A percentile compares a stretch with the other conserved stretches of the same genome.
Evolutionary conservation across 768 basidiomycete genomes (phyloP).

Genomic region (Tulasnella sp.): DNA sequence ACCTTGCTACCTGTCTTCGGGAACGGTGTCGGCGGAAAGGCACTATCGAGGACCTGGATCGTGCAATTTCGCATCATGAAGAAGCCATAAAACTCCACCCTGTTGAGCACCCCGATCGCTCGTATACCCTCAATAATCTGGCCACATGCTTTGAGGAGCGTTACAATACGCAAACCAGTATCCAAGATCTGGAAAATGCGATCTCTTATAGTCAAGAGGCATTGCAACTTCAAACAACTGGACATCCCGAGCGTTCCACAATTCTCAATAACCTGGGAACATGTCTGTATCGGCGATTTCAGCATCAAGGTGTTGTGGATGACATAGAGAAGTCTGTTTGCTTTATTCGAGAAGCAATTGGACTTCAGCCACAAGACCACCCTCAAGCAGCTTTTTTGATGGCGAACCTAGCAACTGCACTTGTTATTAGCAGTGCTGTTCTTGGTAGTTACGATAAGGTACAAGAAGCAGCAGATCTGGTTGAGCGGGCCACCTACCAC

Average conservation of each 20-base stretch:
- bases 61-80: background rate
- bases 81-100: background rate
- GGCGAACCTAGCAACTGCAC: too few relatives aligned
- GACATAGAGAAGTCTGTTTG: background rate
- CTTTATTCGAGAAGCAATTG: too few relatives aligned
- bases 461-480: too few relatives aligned
- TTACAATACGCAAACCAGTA: background rate
- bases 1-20: background rate
- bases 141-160: background rate
- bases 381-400: too few relatives aligned
- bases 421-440: too few relatives aligned
- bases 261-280: background rate
- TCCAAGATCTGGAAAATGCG: background rate
- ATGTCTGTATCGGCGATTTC: background rate
- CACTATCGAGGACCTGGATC: background rate
- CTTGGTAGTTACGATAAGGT: too few relatives aligned
- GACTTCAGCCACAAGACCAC: too few relatives aligned
- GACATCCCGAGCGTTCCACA: background rate
- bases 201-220: background rate
- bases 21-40: background rate
- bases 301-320: background rate
- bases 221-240: background rate
- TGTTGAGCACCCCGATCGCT: background rate
- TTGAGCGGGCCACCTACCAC: too few relatives aligned
- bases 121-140: background rate